phyloP scores from a whole-genome alignment of 805 yeast species.

The Candida broadrunensis region DNA sequence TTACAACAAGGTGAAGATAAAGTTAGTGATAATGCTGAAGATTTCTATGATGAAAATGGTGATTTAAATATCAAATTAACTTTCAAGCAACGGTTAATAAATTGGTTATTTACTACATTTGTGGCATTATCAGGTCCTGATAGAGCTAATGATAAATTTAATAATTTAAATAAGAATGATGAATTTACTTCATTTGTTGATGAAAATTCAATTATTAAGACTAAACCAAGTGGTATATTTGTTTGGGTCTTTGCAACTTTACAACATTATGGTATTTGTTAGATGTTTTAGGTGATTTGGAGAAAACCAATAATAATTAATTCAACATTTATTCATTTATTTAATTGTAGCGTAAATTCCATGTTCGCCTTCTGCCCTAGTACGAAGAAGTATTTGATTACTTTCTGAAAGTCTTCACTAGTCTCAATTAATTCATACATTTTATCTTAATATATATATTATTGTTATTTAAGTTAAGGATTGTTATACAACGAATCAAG shows the following conservation, averaged over 20 bases:
- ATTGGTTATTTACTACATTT: constrained; percentile 8
- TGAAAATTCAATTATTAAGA: constrained; percentile 10
- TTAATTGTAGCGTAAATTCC: too few relatives aligned
- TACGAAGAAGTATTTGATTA: too few relatives aligned
- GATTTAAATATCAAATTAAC: constrained; percentile 9
- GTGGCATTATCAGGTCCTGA: constrained; percentile 7
- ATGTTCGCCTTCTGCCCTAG: too few relatives aligned
- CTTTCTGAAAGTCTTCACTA: too few relatives aligned
- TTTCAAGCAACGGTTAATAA: constrained; percentile 12
- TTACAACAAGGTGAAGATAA: constrained; percentile 1
- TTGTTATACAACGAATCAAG: too few relatives aligned
- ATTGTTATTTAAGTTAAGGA: too few relatives aligned
- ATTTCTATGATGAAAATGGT: constrained; percentile 5
- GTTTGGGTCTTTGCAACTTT: constrained; percentile 18
- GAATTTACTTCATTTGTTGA: constrained; percentile 19
- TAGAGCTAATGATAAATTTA: constrained; percentile 9
- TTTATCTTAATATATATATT: too few relatives aligned
- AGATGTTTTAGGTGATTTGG: too few relatives aligned
- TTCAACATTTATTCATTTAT: too few relatives aligned
- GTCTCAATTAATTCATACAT: too few relatives aligned
- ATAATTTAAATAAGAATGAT: constrained; percentile 11
- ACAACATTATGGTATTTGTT: constrained; percentile 24
- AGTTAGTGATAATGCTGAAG: neutral
- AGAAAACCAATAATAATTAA: too few relatives aligned
- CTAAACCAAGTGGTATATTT: constrained; percentile 10